phyloP scores from a whole-genome alignment of 371 early-diverging fungal genomes.

The Parasitella parasitica region DNA sequence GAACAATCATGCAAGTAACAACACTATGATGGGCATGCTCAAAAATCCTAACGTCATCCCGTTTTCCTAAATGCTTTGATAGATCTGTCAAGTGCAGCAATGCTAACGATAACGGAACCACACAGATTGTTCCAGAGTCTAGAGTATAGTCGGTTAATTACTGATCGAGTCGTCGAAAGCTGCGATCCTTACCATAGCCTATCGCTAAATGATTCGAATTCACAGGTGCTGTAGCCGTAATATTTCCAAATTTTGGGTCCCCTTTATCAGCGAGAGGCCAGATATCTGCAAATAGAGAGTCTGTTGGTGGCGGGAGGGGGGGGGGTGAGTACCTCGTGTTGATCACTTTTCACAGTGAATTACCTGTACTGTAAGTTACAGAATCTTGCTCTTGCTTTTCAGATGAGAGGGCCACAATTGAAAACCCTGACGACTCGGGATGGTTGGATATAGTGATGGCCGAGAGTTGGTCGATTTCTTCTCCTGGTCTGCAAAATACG shows the following conservation, averaged over 20 bases:
- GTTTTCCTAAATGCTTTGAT: constrained; percentile 20
- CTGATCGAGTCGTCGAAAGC: neutral
- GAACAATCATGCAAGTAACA: constrained; percentile 59
- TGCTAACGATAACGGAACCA: constrained; percentile 49
- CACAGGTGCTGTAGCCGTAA: constrained; percentile 53
- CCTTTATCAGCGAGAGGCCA: constrained; percentile 36
- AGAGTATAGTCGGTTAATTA: neutral
- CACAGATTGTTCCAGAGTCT: constrained; percentile 54
- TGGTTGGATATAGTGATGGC: constrained; percentile 26
- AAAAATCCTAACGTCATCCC: constrained; percentile 28
- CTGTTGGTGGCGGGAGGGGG: neutral
- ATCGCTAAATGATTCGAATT: constrained; percentile 55
- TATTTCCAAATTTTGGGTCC: constrained; percentile 30
- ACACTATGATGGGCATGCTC: constrained; percentile 52
- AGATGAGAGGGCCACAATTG: constrained; percentile 6
- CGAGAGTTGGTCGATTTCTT: neutral
- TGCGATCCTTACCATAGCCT: constrained; percentile 48
- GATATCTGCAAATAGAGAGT: constrained; percentile 20
- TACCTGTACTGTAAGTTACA: neutral
- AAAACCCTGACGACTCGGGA: constrained; percentile 20
- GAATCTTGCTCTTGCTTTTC: neutral
- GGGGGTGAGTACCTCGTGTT: too few species aligned
- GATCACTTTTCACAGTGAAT: neutral
- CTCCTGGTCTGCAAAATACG: neutral
- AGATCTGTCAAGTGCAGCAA: constrained; percentile 36